Percentiles rank a stretch among this genome's conserved stretches.
Evolutionary conservation across 176 grass and related monocot species (phyloP).

Genomic region (Carex cristatella): DNA sequence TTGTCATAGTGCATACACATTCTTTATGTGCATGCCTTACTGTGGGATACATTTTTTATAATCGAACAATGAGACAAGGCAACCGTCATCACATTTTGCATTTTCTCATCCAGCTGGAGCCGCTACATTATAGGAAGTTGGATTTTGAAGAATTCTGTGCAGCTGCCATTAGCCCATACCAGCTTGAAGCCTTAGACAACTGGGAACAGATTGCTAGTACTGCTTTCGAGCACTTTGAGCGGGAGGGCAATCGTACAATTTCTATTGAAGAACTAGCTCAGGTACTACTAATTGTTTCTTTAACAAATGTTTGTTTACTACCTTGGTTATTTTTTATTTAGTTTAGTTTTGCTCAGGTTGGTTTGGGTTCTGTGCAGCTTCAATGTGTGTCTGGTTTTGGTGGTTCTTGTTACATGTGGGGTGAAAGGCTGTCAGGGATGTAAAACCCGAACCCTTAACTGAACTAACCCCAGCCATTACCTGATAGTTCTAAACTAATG

Average conservation of each 20-base stretch:
- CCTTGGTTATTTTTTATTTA: background rate
- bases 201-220: conserved; percentile 96
- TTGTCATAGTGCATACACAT: background rate
- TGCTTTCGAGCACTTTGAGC: conserved; percentile 88
- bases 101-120: conserved; percentile 63
- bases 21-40: background rate
- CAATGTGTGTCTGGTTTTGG: background rate
- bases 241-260: conserved; percentile 78
- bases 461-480: background rate
- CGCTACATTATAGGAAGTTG: conserved; percentile 76
- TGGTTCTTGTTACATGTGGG: background rate
- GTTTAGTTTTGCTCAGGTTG: background rate
- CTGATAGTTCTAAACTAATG: background rate
- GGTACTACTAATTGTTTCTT: conserved; percentile 35
- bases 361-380: background rate
- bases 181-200: conserved; percentile 88
- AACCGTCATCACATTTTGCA: background rate
- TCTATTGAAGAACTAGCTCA: conserved; percentile 83
- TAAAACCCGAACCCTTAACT: background rate
- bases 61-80: background rate
- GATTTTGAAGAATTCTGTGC: conserved; percentile 98
- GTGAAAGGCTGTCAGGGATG: background rate
- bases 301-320: background rate
- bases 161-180: conserved; percentile 86
- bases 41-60: background rate